These are phyloP conservation scores for Xylaria castorea DNA, from an alignment of 495 filamentous ascomycete species.

Conservation along the genomic window DNA sequence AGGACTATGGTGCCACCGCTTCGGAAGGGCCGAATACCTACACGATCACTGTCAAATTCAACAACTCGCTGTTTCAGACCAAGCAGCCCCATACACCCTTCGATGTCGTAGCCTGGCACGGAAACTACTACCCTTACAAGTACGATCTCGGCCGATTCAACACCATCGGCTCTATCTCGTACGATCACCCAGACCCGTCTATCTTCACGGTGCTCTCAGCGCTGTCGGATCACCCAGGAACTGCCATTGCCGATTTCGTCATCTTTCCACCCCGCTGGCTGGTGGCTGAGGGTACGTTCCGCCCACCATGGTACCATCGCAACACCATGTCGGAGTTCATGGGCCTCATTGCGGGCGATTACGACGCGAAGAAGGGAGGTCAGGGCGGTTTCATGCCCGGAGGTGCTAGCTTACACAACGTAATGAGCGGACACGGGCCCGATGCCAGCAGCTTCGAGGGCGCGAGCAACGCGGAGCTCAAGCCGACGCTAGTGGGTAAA, in stretches of 20 bases:
- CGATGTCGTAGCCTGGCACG: constrained; percentile 84
- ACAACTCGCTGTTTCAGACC: constrained; percentile 76
- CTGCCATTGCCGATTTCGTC: constrained; percentile 81
- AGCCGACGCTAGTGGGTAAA: constrained; percentile 60
- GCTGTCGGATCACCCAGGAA: constrained; percentile 63
- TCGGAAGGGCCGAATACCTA: constrained; percentile 55
- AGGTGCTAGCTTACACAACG: constrained; percentile 63
- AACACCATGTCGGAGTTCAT: constrained; percentile 89
- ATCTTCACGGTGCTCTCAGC: constrained; percentile 83
- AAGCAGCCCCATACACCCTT: constrained; percentile 77
- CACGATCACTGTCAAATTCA: constrained; percentile 77
- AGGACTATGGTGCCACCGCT: constrained; percentile 54
- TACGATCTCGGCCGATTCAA: constrained; percentile 84
- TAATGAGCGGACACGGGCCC: constrained; percentile 66
- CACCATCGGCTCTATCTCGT: constrained; percentile 76
- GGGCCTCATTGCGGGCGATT: constrained; percentile 74
- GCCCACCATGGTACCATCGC: constrained; percentile 83
- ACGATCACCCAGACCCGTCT: constrained; percentile 80
- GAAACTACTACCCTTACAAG: constrained; percentile 81
- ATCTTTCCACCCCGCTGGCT: constrained; percentile 86
- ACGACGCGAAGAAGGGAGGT: constrained; percentile 58
- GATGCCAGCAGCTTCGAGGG: constrained; percentile 71
- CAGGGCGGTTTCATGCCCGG: constrained; percentile 64
- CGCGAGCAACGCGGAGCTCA: constrained; percentile 61
- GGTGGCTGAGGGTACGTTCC: constrained; percentile 78